Percentiles rank a stretch among this genome's conserved stretches.
Conservation (phyloP, 495 filamentous ascomycete species). For the Pseudomonodictys pantanalensis region DNA sequence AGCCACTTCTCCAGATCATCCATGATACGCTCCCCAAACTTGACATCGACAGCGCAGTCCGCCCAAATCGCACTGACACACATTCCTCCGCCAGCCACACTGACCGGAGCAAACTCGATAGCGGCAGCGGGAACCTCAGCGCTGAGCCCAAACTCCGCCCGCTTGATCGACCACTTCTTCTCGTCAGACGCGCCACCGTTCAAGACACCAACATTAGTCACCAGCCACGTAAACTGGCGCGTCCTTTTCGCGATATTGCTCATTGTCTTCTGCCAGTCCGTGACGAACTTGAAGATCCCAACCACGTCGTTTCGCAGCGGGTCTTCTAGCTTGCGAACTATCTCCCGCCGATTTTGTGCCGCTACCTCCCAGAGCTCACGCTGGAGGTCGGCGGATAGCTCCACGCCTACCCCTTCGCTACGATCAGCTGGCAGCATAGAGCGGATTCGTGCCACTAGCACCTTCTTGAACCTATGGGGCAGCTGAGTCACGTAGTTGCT, state of each 20-base stretch:
- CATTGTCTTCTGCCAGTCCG: constrained; percentile 21
- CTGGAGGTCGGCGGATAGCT: constrained; percentile 16
- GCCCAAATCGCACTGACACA: constrained; percentile 14
- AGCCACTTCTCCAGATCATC: constrained; percentile 17
- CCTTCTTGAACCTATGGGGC: constrained; percentile 9
- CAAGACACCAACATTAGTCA: constrained; percentile 15
- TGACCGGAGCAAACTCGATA: constrained; percentile 12
- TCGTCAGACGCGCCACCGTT: constrained; percentile 7
- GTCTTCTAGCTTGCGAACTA: constrained; percentile 10
- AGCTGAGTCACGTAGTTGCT: constrained; percentile 15
- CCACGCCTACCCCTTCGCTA: constrained; percentile 5
- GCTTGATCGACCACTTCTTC: constrained; percentile 8
- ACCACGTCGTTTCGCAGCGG: constrained; percentile 15
- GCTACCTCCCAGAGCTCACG: constrained; percentile 17
- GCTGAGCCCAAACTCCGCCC: constrained; percentile 18
- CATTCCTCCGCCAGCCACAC: constrained; percentile 14
- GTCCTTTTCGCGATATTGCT: constrained; percentile 13
- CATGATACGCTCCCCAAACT: constrained; percentile 16
- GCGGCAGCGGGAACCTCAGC: constrained; percentile 18
- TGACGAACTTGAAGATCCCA: constrained; percentile 13
- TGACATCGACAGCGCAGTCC: constrained; percentile 14
- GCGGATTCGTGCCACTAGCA: constrained; percentile 10
- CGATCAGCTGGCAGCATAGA: constrained; percentile 7
- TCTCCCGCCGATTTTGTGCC: constrained; percentile 20
- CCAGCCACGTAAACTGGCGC: constrained; percentile 19